Base-by-base conservation (phyloP, 2,329 filamentous ascomycete species). In the Xylaria sp. region DNA sequence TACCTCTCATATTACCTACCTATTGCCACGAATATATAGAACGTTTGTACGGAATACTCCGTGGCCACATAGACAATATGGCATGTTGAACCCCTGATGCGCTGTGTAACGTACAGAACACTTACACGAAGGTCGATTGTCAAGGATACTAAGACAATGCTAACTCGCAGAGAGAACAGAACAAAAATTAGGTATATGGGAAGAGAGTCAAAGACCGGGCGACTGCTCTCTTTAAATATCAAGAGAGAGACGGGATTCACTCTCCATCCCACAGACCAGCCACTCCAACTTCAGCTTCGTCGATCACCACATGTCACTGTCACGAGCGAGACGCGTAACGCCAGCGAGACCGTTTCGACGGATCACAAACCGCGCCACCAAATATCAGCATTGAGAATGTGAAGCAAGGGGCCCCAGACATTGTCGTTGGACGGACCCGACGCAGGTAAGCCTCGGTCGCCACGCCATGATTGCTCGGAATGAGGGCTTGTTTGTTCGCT, bases 321-420 rank as follows among this genome's bases (percentile, higher is more conserved):
- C 50, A 30, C 23, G 23, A 30, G 23, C 23, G 23, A 6, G 23
- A 30, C 16, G 16, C 16, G 16, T 16, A 16, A 16, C 16, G 16
- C 16, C 16, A 16, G 16, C 16, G 16, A 16, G 16, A 16, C 16
- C 16, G 16, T 16, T 16, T 16, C 16, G 16, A 16, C 23, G 3
- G 23, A 4, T 4, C 3, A 58, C 10, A 49, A 10, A 34, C 52
- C 39, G 39, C 54, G 54, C 54, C 53, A 54, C 55, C 58, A 59
- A 11, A 60, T 7, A 49, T 65, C 69, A 30, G 61, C 62, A 9
- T 54, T 58, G 5, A 70, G 63, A n/a, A 72, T 61, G 37, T 67
- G 58, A 44, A 67, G 58, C 52, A 72, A 55, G 1, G 68, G 65
- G 0, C 69, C 67, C 66, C 68, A 69, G n/a, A 63, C 50, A 4